Base-by-base conservation (phyloP, 1,284 basidiomycete genomes). In the Phaffia rhodozyma region DNA sequence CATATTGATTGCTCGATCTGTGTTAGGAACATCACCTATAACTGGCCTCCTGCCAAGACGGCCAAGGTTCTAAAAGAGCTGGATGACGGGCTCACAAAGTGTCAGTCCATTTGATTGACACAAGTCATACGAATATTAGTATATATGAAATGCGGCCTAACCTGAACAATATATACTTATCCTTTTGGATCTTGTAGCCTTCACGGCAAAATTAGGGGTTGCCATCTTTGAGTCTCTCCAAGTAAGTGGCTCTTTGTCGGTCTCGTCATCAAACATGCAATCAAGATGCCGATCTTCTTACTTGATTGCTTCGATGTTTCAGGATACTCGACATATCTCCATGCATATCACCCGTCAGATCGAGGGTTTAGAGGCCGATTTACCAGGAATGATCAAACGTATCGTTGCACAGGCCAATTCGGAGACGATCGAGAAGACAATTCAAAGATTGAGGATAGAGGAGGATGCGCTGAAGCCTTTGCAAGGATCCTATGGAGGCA, bases 151-250 rank as follows among this genome's bases (percentile, higher is more conserved):
- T 29, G 59, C 23, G 34, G 18, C 20, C 27, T 7, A 16, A 43
- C 13, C 38, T 43, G 38, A 16, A 7, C 6, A 43, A 11, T 2
- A 7, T 7, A 43, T 16, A 7, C 5, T 16, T 2, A 16, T 16
- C 16, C 38, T 11, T 11, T 20, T 2, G 16, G 50, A 51, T 48
- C 0, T 52, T 16, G 49, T 60, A 51, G 67, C 67, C 3, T 70
- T 70, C 52, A 68, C 69, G 2, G 64, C 63, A 20, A 70, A 70
- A 49, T 67, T 70, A 60, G 59, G 63, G 16, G 64, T 68, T 18
- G 69, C 69, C 1, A 67, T 70, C 52, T 70, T 68, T 25, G 51
- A 62, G 5, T 66, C 68, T 1, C 51, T 70, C 1, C 69, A 43
- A 43, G 38, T 43, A 16, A 16, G 38, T 11, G 13, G 2, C 16